Evolutionary conservation across 768 basidiomycete species (phyloP), one percentile per base, ranked within the genome.

Genomic region (Boletus edulis): DNA sequence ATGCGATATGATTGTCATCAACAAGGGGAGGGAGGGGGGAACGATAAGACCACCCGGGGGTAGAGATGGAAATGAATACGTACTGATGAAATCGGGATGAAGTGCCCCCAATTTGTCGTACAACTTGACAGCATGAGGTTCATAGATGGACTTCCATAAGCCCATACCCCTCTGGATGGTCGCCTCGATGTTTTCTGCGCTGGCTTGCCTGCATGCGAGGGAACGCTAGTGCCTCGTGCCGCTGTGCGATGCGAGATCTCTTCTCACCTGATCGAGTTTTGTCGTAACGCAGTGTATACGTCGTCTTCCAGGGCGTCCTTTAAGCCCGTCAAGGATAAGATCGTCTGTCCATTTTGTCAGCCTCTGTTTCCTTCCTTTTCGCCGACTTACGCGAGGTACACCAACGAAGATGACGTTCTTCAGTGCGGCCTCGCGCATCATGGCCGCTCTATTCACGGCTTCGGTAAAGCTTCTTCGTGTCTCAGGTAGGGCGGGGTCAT

Each of bases 41-140:
- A 67, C 11, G 68, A 73, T 71, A 71, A 71, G 67, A 49, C 66
- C 67, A 72, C 65, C 27, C 27, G 27, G 69, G 68, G 69, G 70
- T 63, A 63, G 54, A 44, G 64, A 55, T 53, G 53, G 57, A 56
- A 66, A 62, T 61, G 61, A 62, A 29, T 65, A 84, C 90, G 76
- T 73, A 93, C 91, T 78, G 72, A 94, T 92, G 76, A 96, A 91
- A 78, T 96, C 94, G 57, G 94, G 94, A 73, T 96, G 94, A 76
- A 92, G 91, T 52, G 82, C 80, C 68, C 80, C 86, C 59, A 96
- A 80, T 76, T 94, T 96, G 76, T 84, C 76, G 73, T 91, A 82
- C 67, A 96, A 83, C 75, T 95, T 96, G 76, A 84, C 84, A 67
- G 85, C 87, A 76, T 93, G 89, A 69, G 93, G 93, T 70, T 83